Base-by-base conservation (phyloP, 2,329 filamentous ascomycete genomes). In the Trichophaea hybrida region DNA sequence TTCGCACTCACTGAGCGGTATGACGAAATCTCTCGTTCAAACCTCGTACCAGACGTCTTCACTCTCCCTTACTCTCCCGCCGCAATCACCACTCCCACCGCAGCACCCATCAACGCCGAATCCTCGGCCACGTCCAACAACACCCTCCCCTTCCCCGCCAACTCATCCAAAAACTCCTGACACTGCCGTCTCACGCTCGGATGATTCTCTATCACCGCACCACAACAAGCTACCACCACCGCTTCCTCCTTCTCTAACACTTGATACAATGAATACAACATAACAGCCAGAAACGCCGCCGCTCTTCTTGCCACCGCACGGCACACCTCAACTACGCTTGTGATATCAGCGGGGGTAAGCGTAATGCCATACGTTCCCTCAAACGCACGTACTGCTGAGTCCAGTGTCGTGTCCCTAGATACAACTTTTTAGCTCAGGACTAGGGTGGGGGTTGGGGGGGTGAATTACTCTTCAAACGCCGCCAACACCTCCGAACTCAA, bases 151-250 rank as follows among this genome's bases (percentile, higher is more conserved):
- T 32, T n/a, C 6, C 37, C 55, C 40, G 5, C 31, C 17, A 57
- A 10, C 38, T 8, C 31, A 57, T 57, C 55, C 24, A 57, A 33
- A 34, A 50, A n/a, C 32, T 48, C 44, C 31, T 57, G 55, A 57
- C 55, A 57, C 55, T 1, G 40, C 6, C 24, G 12, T 12, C 44
- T n/a, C 12, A 57, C 5, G 17, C 15, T 50, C 2, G 15, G 44
- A 50, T 57, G 55, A 8, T 57, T 57, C 55, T 57, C 55, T 12
- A 57, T 24, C 24, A 57, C 55, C 1, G 55, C 40, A 31, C 55
- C 38, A 37, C 55, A 57, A 43, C 37, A 57, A 6, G 44, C 43
- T 15, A 57, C 55, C 17, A 31, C 32, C 17, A 46, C 17, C 17
- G 24, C n/a, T 10, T 31, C 53, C 53, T 44, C 53, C 15, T 32